Evolutionary conservation across 2,329 filamentous ascomycete species (phyloP).

Genomic region (Xylaria sp.): DNA sequence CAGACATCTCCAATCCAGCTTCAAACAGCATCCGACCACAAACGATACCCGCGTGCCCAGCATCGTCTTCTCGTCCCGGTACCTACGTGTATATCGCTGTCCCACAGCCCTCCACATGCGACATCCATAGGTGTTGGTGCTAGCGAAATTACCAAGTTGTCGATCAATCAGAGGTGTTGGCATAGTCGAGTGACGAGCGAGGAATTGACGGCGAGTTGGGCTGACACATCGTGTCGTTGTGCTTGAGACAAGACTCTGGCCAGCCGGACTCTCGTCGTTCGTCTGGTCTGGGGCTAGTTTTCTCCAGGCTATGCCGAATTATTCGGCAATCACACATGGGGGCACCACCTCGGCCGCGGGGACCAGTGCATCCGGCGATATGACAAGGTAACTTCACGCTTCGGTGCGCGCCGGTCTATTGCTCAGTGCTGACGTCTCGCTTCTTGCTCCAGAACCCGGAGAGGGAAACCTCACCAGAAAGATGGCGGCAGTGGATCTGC

Average conservation of each 20-base stretch:
- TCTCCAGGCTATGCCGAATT: constrained; percentile 62
- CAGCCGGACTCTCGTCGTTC: constrained; percentile 9
- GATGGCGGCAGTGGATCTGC: constrained; percentile 80
- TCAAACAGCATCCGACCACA: background rate
- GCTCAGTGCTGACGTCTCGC: constrained; percentile 13
- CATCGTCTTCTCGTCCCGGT: too few species aligned
- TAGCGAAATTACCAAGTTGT: background rate
- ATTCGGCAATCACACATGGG: constrained; percentile 62
- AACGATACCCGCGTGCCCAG: background rate
- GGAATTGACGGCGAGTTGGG: background rate
- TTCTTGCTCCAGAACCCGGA: constrained; percentile 57
- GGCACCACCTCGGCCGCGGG: constrained; percentile 54
- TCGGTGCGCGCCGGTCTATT: background rate
- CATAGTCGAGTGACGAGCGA: constrained; percentile 1
- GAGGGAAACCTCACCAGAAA: constrained; percentile 70
- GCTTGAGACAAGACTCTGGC: constrained; percentile 3
- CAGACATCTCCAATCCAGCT: background rate
- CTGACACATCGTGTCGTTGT: background rate
- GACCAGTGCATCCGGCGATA: constrained; percentile 53
- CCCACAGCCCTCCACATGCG: background rate
- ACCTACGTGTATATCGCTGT: background rate
- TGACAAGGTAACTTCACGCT: constrained; percentile 57
- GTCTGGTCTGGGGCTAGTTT: constrained; percentile 23
- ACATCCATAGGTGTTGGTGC: background rate
- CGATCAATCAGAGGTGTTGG: constrained; percentile 16